These are phyloP conservation scores for Cicer bijugum DNA, from an alignment of 306 rosid species.

Conservation along the genomic window DNA sequence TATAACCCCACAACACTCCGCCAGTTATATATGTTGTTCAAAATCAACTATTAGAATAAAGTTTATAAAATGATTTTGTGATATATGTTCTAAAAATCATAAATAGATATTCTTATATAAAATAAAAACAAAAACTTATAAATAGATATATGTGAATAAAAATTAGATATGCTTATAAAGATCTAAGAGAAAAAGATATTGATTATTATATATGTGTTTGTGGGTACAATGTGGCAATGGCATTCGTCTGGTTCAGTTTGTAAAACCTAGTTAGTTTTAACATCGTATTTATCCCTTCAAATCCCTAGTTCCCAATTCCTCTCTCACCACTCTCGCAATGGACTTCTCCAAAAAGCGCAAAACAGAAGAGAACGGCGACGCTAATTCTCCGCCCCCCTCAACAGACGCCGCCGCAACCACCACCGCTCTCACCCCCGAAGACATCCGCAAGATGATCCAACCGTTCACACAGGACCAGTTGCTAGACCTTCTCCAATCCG, in stretches of 20 bases:
- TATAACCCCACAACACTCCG: no score
- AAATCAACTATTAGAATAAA: no score
- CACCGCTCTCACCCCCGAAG: conserved; percentile 56
- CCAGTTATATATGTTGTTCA: no score
- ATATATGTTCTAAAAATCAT: no score
- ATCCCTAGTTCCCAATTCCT: conserved; percentile 41
- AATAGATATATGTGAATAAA: no score
- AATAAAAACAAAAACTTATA: no score
- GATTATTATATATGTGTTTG: no score
- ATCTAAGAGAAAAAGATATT: no score
- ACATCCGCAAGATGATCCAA: conserved; percentile 72
- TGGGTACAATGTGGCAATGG: no score
- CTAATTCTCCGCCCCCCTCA: conserved; percentile 27
- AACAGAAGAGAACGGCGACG: conserved; percentile 74
- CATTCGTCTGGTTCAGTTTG: neutral
- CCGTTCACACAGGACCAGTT: conserved; percentile 77
- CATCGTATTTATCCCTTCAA: neutral
- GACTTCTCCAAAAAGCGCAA: conserved; percentile 81
- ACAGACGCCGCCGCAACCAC: neutral
- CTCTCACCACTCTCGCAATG: conserved; percentile 44
- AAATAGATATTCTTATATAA: no score
- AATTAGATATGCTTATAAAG: no score
- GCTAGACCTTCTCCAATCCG: conserved; percentile 67
- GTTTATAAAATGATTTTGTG: no score
- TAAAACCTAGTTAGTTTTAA: neutral